A percentile compares a stretch with the other conserved stretches of the same genome.
phyloP scores from a whole-genome alignment of 805 yeast genomes.

The Saccharomycopsis sp. region DNA sequence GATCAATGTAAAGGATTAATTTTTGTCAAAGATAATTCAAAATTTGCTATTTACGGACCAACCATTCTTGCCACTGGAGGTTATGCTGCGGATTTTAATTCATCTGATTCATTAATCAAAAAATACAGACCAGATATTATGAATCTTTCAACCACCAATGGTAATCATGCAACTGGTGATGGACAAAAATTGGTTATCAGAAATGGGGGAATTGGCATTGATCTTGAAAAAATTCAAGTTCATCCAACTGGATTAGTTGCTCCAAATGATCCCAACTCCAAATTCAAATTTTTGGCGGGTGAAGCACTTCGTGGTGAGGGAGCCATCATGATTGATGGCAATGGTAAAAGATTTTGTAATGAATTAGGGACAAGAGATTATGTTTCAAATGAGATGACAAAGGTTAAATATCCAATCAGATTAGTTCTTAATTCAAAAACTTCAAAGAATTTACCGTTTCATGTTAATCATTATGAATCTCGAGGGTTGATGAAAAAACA shows the following conservation, averaged over 20 bases:
- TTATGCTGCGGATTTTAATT: slow-evolving; percentile 50
- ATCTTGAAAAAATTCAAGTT: slow-evolving; percentile 55
- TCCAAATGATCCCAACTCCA: slow-evolving; percentile 36
- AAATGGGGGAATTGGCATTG: slow-evolving; percentile 45
- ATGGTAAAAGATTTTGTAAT: slow-evolving; percentile 48
- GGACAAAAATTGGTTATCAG: slow-evolving; percentile 46
- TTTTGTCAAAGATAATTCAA: slow-evolving; percentile 11
- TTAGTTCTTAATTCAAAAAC: slow-evolving; percentile 39
- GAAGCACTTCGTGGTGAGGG: slow-evolving; percentile 62
- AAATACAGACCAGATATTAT: slow-evolving; percentile 50
- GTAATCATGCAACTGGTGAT: slow-evolving; percentile 53
- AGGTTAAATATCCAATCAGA: slow-evolving; percentile 34
- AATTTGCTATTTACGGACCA: slow-evolving; percentile 31
- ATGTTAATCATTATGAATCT: slow-evolving; percentile 45
- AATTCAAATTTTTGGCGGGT: slow-evolving; percentile 51
- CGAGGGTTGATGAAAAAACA: slow-evolving; percentile 42
- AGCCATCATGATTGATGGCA: slow-evolving; percentile 41
- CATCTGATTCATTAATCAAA: slow-evolving; percentile 35
- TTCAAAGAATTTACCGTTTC: slow-evolving; percentile 36
- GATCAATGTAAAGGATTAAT: slow-evolving; percentile 18
- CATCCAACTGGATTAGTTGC: slow-evolving; percentile 60
- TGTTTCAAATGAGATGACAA: slow-evolving; percentile 47
- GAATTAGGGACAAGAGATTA: slow-evolving; percentile 52
- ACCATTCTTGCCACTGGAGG: slow-evolving; percentile 58
- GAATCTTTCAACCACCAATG: slow-evolving; percentile 49